Evolutionary conservation across 257 asterid genomes (phyloP).

Genomic region (Solanum rostratum): DNA sequence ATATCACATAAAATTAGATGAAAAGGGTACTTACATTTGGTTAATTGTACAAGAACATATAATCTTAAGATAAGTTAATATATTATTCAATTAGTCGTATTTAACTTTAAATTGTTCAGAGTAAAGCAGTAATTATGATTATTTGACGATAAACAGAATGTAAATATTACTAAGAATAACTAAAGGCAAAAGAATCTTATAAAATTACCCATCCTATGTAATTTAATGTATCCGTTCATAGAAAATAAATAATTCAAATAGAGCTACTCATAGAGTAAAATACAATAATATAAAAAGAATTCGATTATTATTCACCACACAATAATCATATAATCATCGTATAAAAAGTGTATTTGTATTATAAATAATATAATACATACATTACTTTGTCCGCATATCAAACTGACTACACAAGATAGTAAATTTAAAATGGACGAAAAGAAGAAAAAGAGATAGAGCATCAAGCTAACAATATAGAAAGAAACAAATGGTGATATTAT

Average conservation of each 20-base stretch:
- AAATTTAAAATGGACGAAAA: neutral
- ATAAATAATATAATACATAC: neutral
- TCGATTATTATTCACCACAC: neutral
- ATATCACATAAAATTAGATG: too few species aligned
- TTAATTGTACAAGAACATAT: neutral
- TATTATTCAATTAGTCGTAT: neutral
- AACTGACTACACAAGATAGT: neutral
- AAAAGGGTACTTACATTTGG: too few species aligned
- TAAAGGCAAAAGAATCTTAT: too few species aligned
- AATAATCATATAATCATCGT: neutral
- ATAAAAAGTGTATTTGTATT: too few species aligned
- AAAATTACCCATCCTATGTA: neutral
- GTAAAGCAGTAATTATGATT: too few species aligned
- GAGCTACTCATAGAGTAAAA: neutral
- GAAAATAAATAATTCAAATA: neutral
- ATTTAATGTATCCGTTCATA: neutral
- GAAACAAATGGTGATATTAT: neutral
- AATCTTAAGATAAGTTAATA: neutral
- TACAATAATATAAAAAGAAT: neutral
- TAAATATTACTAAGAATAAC: too few species aligned
- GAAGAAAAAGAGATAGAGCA: neutral
- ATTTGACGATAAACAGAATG: too few species aligned
- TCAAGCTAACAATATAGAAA: neutral
- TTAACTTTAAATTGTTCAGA: neutral
- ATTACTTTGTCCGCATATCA: neutral